Base-by-base conservation (phyloP, 2,329 filamentous ascomycete species). In the Hymenoscyphus albidus region DNA sequence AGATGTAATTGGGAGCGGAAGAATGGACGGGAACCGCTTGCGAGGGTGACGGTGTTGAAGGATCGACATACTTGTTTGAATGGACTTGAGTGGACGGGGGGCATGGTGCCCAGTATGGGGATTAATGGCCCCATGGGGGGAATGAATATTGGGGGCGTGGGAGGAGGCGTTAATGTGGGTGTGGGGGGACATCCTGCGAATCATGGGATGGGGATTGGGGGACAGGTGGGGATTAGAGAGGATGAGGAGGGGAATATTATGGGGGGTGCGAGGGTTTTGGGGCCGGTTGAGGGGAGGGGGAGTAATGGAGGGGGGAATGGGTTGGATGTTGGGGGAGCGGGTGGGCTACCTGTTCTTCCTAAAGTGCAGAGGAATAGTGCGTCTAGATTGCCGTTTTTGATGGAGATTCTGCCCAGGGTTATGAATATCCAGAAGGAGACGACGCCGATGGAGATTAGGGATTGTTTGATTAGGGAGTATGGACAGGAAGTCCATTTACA, bases 371-470 rank as follows among this genome's bases (percentile, higher is more conserved):
- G 73, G 59, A 75, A 74, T 68, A 71, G 67, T 16, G 74, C 74
- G 32, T 67, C 62, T 40, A 65, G 73, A 62, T 55, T 88, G 39
- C 78, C 79, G 56, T 88, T 88, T 73, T 78, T 88, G 2, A 80
- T 84, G 71, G 85, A 88, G 65, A 83, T 82, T 62, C 78, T 88
- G 5, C 84, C 84, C 16, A 80, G 84, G 62, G 81, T 87, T 73
- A 85, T 88, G 81, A 80, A 76, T 66, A 80, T 88, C 66, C 80
- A 79, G 10, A 73, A 83, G 35, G 84, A 87, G 67, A 87, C 84
- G 1, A 86, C 83, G 61, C 85, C 85, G 0, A 80, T 83, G 51
- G 82, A 83, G 57, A 86, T 88, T 64, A 80, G 81, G 55, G 86
- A 88, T 63, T 79, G 82, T 61, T 77, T 88, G 44, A 75, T 85